Evolutionary conservation across 2,329 filamentous ascomycete species (phyloP), one percentile per base, ranked within the genome.

Genomic region (Pyrenophora tritici-repentis): DNA sequence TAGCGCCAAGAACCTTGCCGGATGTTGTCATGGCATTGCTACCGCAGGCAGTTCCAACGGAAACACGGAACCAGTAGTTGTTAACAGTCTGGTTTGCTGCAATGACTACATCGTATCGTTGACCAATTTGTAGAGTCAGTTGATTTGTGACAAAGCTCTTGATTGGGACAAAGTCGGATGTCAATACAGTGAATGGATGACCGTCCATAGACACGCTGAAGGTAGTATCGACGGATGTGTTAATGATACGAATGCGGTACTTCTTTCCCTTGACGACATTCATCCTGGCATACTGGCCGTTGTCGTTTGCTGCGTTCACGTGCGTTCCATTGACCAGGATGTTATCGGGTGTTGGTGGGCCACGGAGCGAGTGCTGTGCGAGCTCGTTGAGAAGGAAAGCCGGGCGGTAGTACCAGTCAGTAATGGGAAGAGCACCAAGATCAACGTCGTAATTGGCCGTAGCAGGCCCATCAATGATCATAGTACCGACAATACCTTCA

Each of bases 201-300:
- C 67, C 64, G 44, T 78, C 75, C 34, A 73, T 56, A 3, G 70
- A 69, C 2, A 73, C 68, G 33, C 61, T 61, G 34, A 73, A 71
- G 3, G 58, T 58, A 4, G 49, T 63, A 46, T 73, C 70, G 9
- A 71, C 69, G 6, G 69, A 62, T 4, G 79, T 69, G 70, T 87
- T 87, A 65, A 86, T 78, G 47, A 87, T 74, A 1, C 85, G 79
- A 12, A 83, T 75, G 8, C 83, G 81, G 65, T 87, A 82, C 9
- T 73, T 79, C 69, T 78, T 80, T 49, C 81, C 80, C 10, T 75
- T 81, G 7, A 52, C 61, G 8, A 74, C 70, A 2, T 54, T 71
- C 54, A 73, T 69, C 38, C 62, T 68, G 33, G 60, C 62, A 50
- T 75, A 74, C 13, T 52, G 59, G 35, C 71, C 72, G 24, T 64